phyloP scores from a whole-genome alignment of 2,329 filamentous ascomycete genomes.

The Verruconis gallopava region DNA sequence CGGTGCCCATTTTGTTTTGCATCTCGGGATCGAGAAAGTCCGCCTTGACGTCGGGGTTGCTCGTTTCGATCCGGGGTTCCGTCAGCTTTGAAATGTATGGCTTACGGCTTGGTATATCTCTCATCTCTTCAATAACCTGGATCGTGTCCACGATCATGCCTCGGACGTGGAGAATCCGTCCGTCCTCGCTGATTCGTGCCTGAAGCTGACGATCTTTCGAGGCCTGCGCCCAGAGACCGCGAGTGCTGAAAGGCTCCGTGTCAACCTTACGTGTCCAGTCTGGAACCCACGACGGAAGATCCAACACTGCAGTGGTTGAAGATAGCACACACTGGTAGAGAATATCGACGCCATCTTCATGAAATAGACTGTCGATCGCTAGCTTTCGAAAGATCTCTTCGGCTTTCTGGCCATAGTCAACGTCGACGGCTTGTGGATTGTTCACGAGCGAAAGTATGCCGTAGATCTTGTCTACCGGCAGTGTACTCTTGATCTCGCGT shows the following conservation, averaged over 20 bases:
- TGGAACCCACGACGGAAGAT: slow-evolving; percentile 4
- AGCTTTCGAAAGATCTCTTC: not conserved
- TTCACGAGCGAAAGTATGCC: slow-evolving; percentile 1
- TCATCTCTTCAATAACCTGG: not conserved
- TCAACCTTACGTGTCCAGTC: slow-evolving; percentile 1
- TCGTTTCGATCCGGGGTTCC: not conserved
- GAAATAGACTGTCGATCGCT: not conserved
- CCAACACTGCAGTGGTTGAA: not conserved
- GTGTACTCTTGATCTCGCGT: not conserved
- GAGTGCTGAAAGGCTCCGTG: not conserved
- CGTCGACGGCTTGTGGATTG: not conserved
- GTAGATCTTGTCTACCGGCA: slow-evolving; percentile 1
- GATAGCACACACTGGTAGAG: not conserved
- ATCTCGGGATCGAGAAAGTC: not conserved
- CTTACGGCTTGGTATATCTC: not conserved
- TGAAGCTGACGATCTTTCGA: not conserved
- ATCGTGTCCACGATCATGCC: slow-evolving; percentile 5
- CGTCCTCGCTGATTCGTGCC: not conserved
- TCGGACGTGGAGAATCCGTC: not conserved
- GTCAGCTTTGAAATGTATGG: no score
- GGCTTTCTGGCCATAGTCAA: not conserved
- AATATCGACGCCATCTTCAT: not conserved
- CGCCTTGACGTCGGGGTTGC: not conserved
- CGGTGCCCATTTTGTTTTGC: not conserved
- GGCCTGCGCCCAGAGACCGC: not conserved